phyloP scores from a whole-genome alignment of 768 basidiomycete genomes.

The Rhodotorula paludigena region DNA sequence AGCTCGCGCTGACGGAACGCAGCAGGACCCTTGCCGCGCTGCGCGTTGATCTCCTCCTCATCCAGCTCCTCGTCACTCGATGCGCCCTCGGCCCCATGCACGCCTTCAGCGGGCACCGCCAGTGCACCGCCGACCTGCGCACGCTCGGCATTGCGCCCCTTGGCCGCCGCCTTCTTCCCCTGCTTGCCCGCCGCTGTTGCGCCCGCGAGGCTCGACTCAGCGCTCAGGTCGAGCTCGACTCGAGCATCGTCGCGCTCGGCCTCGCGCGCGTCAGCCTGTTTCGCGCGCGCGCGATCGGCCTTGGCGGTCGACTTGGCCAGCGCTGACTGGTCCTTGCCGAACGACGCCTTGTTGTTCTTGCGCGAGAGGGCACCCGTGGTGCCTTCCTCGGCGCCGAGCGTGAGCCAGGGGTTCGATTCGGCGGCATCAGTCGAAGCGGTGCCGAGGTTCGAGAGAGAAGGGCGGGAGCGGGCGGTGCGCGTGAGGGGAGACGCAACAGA shows the following conservation, averaged over 20 bases:
- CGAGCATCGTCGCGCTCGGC: conserved; percentile 66
- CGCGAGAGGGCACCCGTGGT: conserved; percentile 53
- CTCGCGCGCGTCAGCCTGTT: conserved; percentile 58
- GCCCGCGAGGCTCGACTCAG: conserved; percentile 45
- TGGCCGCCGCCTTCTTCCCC: conserved; percentile 1
- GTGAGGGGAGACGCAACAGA: conserved; percentile 42
- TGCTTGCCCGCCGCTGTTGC: conserved; percentile 36
- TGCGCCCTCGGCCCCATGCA: conserved; percentile 52
- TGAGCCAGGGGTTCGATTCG: conserved; percentile 78
- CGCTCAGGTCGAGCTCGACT: conserved; percentile 68
- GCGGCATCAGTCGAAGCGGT: neutral
- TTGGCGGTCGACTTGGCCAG: conserved; percentile 33
- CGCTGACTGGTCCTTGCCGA: conserved; percentile 59
- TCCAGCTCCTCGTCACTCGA: conserved; percentile 31
- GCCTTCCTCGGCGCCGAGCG: conserved; percentile 40
- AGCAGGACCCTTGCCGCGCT: conserved; percentile 50
- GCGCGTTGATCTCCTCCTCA: conserved; percentile 49
- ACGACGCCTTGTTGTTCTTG: conserved; percentile 68
- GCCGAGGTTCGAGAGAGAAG: conserved; percentile 40
- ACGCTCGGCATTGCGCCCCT: too few species aligned
- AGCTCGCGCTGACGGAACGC: conserved; percentile 87
- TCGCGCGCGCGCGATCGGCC: conserved; percentile 46
- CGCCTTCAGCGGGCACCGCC: conserved; percentile 57
- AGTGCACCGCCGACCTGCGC: conserved; percentile 30
- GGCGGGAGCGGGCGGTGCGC: conserved; percentile 25